A percentile compares a stretch with the other conserved stretches of the same genome.
Conservation (phyloP, 192 early-diverging fungal species). For the Mortierella hygrophila region DNA sequence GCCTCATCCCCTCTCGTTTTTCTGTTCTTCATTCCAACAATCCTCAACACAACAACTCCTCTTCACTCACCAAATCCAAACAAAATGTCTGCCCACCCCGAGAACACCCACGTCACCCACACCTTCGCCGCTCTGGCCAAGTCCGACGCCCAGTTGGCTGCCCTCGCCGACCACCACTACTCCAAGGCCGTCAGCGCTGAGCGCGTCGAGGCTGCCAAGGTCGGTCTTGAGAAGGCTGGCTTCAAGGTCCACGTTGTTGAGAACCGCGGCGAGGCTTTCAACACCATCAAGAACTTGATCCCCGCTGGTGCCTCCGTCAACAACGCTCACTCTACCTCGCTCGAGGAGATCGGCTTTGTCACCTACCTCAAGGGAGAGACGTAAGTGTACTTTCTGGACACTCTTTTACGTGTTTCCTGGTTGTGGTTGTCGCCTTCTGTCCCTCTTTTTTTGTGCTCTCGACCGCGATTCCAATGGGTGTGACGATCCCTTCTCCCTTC, state of each 20-base stretch:
- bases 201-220: conserved; percentile 39
- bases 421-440: neutral
- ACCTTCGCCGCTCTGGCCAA: conserved; percentile 42
- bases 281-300: conserved; percentile 53
- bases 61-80: neutral
- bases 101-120: conserved; percentile 45
- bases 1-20: neutral
- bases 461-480: no score
- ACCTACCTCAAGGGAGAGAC: conserved; percentile 58
- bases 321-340: conserved; percentile 56
- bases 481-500: neutral
- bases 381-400: conserved; percentile 13
- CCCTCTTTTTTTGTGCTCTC: neutral
- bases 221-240: conserved; percentile 45
- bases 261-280: conserved; percentile 38
- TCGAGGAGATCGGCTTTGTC: conserved; percentile 62
- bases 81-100: conserved; percentile 38
- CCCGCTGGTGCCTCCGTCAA: conserved; percentile 48
- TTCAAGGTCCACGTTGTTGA: conserved; percentile 48
- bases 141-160: conserved; percentile 41
- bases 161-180: conserved; percentile 22
- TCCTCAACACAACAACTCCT: neutral
- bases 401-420: neutral
- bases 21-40: conserved; percentile 8
- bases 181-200: conserved; percentile 33